Base-by-base conservation (phyloP, 305 asterid genomes). In the Plantago rigida region DNA sequence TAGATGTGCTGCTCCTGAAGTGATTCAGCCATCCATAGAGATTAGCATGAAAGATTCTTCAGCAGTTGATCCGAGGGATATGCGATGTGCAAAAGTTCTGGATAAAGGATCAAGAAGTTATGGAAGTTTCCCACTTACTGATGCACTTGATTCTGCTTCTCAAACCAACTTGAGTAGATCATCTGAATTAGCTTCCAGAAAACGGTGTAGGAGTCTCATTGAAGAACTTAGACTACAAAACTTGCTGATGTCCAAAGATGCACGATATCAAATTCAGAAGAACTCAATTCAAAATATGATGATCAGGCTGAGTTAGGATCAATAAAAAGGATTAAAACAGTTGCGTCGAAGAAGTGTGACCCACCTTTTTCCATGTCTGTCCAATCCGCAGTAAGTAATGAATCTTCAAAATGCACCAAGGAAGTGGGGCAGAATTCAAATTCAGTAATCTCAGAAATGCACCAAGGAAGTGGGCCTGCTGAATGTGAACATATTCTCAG, bases 61-160 rank as follows among this genome's bases (percentile, higher is more conserved):
- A 41, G 46, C 46, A 41, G 12, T 41, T 41, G 46, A 41, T 41
- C 46, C 13, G 48, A 72, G 56, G 47, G 71, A 73, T 56, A 54
- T 62, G 41, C 65, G 56, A 63, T 64, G 52, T 63, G 69, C 71
- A 64, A 68, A 65, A 66, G 63, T 66, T 45, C 67, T 70, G 55
- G 89, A 82, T 75, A 81, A 84, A 67, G 83, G 79, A 41, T 82
- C 89, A 45, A 68, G 77, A 72, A 80, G 71, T 56, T 75, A 74
- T 68, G 72, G 76, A 69, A 77, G 81, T 62, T 77, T 78, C 75
- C 79, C 87, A 47, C 72, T 81, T 71, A 80, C 74, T 69, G 86
- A 77, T 65, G 77, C 74, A 28, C 72, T 63, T 57, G 79, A 76
- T 60, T 66, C 81, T 60, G 59, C 73, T 72, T 76, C 78, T 51